These are phyloP conservation scores for Nematocida ironsii DNA, from an alignment of 371 early-diverging fungal species.

Conservation along the genomic window DNA sequence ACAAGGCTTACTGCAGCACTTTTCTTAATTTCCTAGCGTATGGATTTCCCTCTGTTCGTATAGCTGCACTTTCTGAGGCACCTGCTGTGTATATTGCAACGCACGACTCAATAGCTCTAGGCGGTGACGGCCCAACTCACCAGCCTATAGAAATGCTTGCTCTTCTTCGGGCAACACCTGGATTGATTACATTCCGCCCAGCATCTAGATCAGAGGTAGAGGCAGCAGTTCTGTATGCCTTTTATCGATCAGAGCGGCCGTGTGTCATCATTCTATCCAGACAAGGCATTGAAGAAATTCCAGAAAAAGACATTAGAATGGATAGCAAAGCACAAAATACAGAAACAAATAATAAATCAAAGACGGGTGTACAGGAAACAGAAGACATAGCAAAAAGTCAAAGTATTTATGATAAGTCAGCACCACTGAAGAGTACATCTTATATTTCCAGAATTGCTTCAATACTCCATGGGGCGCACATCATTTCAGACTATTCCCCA, in stretches of 20 bases:
- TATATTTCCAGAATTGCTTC: constrained; percentile 71
- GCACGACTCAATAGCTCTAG: constrained; percentile 94
- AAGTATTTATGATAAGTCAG: too few relatives aligned
- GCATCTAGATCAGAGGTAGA: constrained; percentile 87
- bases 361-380: too few relatives aligned
- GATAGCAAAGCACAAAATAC: background rate
- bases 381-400: too few relatives aligned
- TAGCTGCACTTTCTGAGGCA: constrained; percentile 80
- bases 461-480: constrained; percentile 64
- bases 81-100: constrained; percentile 92
- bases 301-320: constrained; percentile 71
- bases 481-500: constrained; percentile 66
- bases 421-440: too few relatives aligned
- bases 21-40: constrained; percentile 89
- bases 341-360: constrained; percentile 57
- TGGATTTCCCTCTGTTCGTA: constrained; percentile 80
- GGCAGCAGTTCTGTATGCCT: constrained; percentile 59
- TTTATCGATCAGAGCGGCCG: constrained; percentile 73
- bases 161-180: constrained; percentile 85
- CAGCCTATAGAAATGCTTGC: constrained; percentile 96
- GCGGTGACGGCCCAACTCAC: constrained; percentile 98
- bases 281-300: constrained; percentile 85
- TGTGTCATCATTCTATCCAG: constrained; percentile 84
- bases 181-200: constrained; percentile 81
- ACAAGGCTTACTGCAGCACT: constrained; percentile 85